A percentile compares a stretch with the other conserved stretches of the same genome.
These are phyloP conservation scores for Phaeolepiota aurea DNA, from an alignment of 768 basidiomycete genomes.

Conservation along the genomic window DNA sequence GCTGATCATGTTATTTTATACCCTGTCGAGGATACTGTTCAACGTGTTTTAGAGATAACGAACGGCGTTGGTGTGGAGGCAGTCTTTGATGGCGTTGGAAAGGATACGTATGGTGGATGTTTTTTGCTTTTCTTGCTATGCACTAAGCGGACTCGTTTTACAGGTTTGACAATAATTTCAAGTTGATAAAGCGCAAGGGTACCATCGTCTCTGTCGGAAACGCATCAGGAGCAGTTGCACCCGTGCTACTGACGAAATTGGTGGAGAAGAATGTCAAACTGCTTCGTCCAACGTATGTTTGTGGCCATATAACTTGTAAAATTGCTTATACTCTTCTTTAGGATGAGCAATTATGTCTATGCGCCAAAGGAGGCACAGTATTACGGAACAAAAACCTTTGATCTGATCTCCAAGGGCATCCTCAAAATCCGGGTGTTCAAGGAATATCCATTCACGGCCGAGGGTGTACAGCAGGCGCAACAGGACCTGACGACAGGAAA, in stretches of 20 bases:
- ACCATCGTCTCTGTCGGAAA: slow-evolving; percentile 90
- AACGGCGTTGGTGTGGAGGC: slow-evolving; percentile 78
- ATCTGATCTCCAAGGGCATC: slow-evolving; percentile 44
- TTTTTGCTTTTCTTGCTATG: not conserved
- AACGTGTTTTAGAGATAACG: slow-evolving; percentile 67
- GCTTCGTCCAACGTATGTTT: slow-evolving; percentile 62
- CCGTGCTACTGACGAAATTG: slow-evolving; percentile 68
- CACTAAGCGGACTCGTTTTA: not conserved
- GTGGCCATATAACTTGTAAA: not conserved
- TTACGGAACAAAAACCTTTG: slow-evolving; percentile 62
- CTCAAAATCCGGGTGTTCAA: slow-evolving; percentile 64
- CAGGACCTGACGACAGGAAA: slow-evolving; percentile 67
- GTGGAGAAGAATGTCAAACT: slow-evolving; percentile 77
- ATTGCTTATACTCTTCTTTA: slow-evolving; percentile 16
- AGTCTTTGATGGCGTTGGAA: slow-evolving; percentile 94
- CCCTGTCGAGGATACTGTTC: slow-evolving; percentile 62
- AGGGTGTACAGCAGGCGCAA: slow-evolving; percentile 74
- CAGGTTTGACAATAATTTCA: slow-evolving; percentile 76
- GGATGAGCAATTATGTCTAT: slow-evolving; percentile 61
- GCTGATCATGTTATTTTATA: slow-evolving; percentile 86
- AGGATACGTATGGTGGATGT: slow-evolving; percentile 65
- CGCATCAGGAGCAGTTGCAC: slow-evolving; percentile 77
- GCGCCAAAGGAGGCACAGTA: slow-evolving; percentile 65
- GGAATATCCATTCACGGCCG: slow-evolving; percentile 78
- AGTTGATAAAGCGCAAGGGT: slow-evolving; percentile 76